Conservation (phyloP, 2,329 filamentous ascomycete genomes). For the Venturia aucupariae region DNA sequence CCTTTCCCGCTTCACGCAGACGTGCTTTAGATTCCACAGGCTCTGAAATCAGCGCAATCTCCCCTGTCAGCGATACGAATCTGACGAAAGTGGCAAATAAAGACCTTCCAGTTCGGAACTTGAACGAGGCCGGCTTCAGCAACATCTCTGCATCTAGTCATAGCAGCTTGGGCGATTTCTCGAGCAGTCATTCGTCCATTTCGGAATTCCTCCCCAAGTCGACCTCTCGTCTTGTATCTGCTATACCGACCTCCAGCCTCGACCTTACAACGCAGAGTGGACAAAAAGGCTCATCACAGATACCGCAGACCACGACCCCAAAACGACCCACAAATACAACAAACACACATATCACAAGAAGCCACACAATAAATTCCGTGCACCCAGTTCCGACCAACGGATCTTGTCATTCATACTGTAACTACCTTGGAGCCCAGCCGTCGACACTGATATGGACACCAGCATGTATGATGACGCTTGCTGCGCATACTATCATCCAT, state of each 20-base stretch:
- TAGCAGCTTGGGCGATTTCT: not conserved
- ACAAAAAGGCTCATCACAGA: not conserved
- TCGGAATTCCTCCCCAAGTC: not conserved
- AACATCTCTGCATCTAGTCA: not conserved
- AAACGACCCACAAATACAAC: not conserved
- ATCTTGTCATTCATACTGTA: not conserved
- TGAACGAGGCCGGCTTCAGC: not conserved
- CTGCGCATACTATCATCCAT: not conserved
- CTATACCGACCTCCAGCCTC: not conserved
- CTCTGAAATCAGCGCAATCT: not conserved
- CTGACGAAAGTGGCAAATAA: not conserved
- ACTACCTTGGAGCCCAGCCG: not conserved
- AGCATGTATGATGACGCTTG: slow-evolving; percentile 1
- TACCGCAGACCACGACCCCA: not conserved
- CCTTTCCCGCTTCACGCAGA: not conserved
- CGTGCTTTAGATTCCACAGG: not conserved
- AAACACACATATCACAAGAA: not conserved
- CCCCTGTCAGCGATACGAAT: not conserved
- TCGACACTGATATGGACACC: slow-evolving; percentile 1
- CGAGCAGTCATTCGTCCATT: not conserved
- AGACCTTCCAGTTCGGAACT: not conserved
- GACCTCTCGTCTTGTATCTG: not conserved
- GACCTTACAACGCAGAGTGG: not conserved
- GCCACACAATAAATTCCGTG: not conserved
- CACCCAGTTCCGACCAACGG: not conserved